Evolutionary conservation across 257 asterid species (phyloP), one percentile per base, ranked within the genome.

Genomic region (Jacaranda copaia): DNA sequence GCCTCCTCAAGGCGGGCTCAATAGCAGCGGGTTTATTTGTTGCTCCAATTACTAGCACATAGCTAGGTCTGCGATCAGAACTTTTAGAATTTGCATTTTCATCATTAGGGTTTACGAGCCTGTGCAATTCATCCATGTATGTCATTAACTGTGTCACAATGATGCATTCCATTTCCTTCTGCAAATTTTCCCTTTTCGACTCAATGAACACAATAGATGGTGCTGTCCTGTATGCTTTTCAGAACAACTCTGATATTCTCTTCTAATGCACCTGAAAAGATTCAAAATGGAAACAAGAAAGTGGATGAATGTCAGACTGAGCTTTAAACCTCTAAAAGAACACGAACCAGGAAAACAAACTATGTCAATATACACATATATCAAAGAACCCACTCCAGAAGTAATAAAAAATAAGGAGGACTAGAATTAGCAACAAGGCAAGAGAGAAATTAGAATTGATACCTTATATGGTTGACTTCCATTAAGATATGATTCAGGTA

Each of bases 121-220:
- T 80, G 74, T 84, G 82, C 48, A 89, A 88, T 72, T 88, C 96
- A 81, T 89, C 97, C 99, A 95, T 95, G 89, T 97, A 91, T 0
- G 90, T 87, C 90, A 95, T 86, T 84, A 95, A 79, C 79, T 93
- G 97, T 58, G 94, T 89, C 39, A 95, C 98, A 66, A 93, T 95
- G 7, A 97, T 94, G n/a, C 87, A 81, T 77, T 95, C 98, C 98
- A 90, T 91, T 84, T 86, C 97, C 82, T 96, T 87, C 74, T 95
- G 92, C 69, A 85, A 77, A 70, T 87, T 90, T 74, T 93, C 99
- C 84, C 99, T 85, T 82, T 93, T 95, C 12, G 96, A 66, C n/a
- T 95, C 98, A 67, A 95, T 93, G 83, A 95, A 95, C 63, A 95
- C 93, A 66, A 95, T 90, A n/a, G 99, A 95, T 15, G 98, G 98